These are phyloP conservation scores for Poronia punctata DNA, from an alignment of 495 filamentous ascomycete genomes.

Conservation along the genomic window DNA sequence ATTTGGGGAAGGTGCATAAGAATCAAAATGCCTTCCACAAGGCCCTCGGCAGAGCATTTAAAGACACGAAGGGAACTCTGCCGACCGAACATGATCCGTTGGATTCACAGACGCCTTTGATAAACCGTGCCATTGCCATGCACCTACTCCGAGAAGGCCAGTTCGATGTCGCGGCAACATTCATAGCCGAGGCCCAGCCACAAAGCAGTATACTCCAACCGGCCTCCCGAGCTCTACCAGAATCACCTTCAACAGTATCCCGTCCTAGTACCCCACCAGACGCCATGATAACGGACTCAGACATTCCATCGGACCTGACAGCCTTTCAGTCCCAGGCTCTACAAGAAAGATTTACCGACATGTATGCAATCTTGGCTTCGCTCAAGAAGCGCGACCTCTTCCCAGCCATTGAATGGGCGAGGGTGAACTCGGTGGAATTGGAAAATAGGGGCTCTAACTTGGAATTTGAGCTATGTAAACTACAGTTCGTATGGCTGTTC, in stretches of 20 bases:
- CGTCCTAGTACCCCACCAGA: slow-evolving; percentile 15
- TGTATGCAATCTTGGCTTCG: slow-evolving; percentile 83
- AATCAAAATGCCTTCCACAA: slow-evolving; percentile 76
- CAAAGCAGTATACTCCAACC: slow-evolving; percentile 6
- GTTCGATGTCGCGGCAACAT: slow-evolving; percentile 77
- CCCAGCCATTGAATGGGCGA: slow-evolving; percentile 84
- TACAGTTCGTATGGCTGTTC: slow-evolving; percentile 85
- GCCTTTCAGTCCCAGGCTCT: slow-evolving; percentile 59
- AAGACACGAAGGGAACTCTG: slow-evolving; percentile 42
- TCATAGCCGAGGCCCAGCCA: slow-evolving; percentile 56
- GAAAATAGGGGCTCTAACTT: slow-evolving; percentile 84
- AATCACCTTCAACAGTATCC: slow-evolving; percentile 6
- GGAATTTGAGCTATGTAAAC: slow-evolving; percentile 83
- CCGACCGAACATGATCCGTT: slow-evolving; percentile 81
- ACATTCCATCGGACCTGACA: slow-evolving; percentile 35
- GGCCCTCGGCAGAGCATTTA: slow-evolving; percentile 62
- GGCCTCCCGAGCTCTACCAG: slow-evolving; percentile 1
- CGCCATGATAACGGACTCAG: slow-evolving; percentile 19
- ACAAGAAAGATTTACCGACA: slow-evolving; percentile 72
- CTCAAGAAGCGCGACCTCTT: slow-evolving; percentile 64
- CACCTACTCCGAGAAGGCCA: slow-evolving; percentile 91
- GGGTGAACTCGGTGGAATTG: slow-evolving; percentile 57
- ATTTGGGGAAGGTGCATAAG: slow-evolving; percentile 71
- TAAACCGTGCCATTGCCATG: slow-evolving; percentile 93
- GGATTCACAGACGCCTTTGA: slow-evolving; percentile 61